phyloP scores from a whole-genome alignment of 2,329 filamentous ascomycete species.

The Akanthomyces uredinophilus region DNA sequence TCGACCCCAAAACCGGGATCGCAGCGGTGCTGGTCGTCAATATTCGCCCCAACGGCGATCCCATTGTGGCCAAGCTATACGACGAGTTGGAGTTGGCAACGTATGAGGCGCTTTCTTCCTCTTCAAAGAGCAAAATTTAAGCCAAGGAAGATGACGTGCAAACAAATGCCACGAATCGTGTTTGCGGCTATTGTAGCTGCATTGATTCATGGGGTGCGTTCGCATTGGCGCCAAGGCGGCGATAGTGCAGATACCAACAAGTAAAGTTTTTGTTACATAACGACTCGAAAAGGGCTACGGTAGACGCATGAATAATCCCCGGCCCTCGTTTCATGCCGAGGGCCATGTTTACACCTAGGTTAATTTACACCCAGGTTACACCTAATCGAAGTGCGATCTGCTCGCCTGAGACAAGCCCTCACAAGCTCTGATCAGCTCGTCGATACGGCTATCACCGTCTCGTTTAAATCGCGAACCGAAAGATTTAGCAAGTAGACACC shows the following conservation, averaged over 20 bases:
- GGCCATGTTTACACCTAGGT: not conserved
- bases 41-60: conserved; percentile 34
- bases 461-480: not conserved
- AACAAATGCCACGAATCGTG: too few relatives aligned
- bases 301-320: not conserved
- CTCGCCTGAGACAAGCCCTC: not conserved
- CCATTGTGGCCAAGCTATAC: conserved; percentile 30
- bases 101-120: conserved; percentile 23
- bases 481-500: not conserved
- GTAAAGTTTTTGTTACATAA: too few relatives aligned
- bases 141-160: not conserved
- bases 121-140: conserved; percentile 10
- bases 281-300: too few relatives aligned
- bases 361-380: not conserved
- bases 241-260: too few relatives aligned
- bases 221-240: not conserved
- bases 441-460: not conserved
- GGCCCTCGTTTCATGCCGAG: not conserved
- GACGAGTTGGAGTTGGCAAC: conserved; percentile 36
- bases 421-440: not conserved
- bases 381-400: not conserved
- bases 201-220: not conserved
- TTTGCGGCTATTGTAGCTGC: not conserved
- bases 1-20: conserved; percentile 34
- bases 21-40: conserved; percentile 35